Percentiles rank a stretch among this genome's conserved stretches.
These are phyloP conservation scores for Aureobasidium leucospermi DNA, from an alignment of 2,329 filamentous ascomycete genomes.

Conservation along the genomic window DNA sequence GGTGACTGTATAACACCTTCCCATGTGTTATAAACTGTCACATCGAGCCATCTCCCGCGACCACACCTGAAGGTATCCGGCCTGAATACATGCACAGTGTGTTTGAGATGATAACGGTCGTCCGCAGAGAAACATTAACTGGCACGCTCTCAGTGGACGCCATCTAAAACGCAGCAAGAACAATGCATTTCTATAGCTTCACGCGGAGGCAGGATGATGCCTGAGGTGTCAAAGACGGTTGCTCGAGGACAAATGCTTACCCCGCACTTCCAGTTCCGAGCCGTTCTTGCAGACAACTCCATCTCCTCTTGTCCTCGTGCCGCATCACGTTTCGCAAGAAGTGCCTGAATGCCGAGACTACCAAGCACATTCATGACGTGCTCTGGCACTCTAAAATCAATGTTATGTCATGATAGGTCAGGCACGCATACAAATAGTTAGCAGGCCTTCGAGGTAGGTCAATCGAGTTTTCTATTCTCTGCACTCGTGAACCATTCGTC, in stretches of 20 bases:
- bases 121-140: no score
- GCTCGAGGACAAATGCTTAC: neutral
- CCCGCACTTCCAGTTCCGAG: neutral
- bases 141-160: no score
- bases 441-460: slow-evolving; percentile 3
- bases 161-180: no score
- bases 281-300: neutral
- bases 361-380: slow-evolving; percentile 10
- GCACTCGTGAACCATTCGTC: neutral
- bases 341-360: slow-evolving; percentile 5
- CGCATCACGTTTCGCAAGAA: neutral
- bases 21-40: no score
- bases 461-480: neutral
- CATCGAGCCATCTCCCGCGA: no score
- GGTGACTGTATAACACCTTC: no score
- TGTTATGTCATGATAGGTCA: slow-evolving; percentile 9
- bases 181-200: no score
- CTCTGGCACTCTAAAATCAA: neutral
- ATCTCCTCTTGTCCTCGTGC: neutral
- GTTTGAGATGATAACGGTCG: no score
- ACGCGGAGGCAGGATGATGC: neutral
- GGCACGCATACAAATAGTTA: slow-evolving; percentile 12
- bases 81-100: no score
- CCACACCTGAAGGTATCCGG: no score
- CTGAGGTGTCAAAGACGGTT: neutral